Conservation (phyloP, 179 eudicot genomes). For the Silene vulgaris region DNA sequence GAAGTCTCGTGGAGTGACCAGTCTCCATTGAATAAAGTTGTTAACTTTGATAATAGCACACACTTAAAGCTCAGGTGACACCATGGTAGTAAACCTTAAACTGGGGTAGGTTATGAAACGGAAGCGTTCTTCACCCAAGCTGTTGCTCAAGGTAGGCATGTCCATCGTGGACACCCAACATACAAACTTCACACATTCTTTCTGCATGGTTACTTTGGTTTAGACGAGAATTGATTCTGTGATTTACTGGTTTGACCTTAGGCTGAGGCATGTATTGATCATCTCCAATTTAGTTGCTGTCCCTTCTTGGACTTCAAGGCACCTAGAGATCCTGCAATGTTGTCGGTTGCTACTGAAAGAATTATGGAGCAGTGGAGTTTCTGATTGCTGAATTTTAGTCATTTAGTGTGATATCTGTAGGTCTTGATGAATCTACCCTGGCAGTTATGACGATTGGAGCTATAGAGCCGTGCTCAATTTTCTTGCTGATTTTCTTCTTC, state of each 20-base stretch:
- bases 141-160: conserved; percentile 63
- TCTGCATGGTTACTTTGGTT: conserved; percentile 33
- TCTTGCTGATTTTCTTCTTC: conserved; percentile 63
- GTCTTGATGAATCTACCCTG: conserved; percentile 44
- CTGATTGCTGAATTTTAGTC: conserved; percentile 43
- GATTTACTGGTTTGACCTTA: conserved; percentile 64
- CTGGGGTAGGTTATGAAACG: conserved; percentile 31
- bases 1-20: conserved; percentile 10
- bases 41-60: conserved; percentile 11
- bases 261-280: conserved; percentile 49
- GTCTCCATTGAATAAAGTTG: conserved; percentile 9
- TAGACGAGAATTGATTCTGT: conserved; percentile 52
- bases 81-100: conserved; percentile 15
- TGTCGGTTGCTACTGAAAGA: conserved; percentile 44
- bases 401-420: conserved; percentile 36
- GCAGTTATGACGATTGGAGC: conserved; percentile 62
- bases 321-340: conserved; percentile 39
- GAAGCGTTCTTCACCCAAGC: conserved; percentile 37
- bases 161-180: conserved; percentile 39
- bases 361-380: conserved; percentile 53
- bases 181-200: conserved; percentile 34
- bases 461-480: conserved; percentile 54
- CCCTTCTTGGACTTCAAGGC: conserved; percentile 44
- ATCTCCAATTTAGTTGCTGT: conserved; percentile 48
- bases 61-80: conserved; percentile 17